These are phyloP conservation scores for Trametes elegans DNA, from an alignment of 768 basidiomycete genomes.

Conservation along the genomic window DNA sequence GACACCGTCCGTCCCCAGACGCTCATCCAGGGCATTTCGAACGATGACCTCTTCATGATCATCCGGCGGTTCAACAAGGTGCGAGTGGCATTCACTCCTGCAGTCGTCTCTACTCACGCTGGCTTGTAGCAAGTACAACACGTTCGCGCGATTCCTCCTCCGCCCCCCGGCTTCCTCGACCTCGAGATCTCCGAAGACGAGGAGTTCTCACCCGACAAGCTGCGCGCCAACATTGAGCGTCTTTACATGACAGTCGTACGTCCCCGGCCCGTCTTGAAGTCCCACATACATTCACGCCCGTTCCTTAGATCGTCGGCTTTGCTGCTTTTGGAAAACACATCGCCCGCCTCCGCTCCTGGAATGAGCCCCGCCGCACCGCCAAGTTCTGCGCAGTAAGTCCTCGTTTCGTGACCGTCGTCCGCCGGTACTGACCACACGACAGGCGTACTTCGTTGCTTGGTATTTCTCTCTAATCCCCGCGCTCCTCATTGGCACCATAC, in stretches of 20 bases:
- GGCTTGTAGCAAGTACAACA: constrained; percentile 37
- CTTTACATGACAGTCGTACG: constrained; percentile 39
- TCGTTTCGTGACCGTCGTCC: not conserved
- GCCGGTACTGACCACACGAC: not conserved
- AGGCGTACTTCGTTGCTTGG: constrained; percentile 40
- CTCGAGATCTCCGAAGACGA: constrained; percentile 38
- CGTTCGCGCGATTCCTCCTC: constrained; percentile 32
- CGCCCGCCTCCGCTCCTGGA: constrained; percentile 39
- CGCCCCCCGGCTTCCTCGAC: constrained; percentile 35
- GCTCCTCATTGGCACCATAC: constrained; percentile 30
- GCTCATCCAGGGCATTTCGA: constrained; percentile 35
- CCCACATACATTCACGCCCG: not conserved
- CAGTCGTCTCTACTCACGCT: not conserved
- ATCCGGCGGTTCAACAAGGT: constrained; percentile 43
- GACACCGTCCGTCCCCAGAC: constrained; percentile 23
- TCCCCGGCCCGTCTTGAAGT: not conserved
- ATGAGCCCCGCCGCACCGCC: constrained; percentile 35
- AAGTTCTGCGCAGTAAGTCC: constrained; percentile 29
- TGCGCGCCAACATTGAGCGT: constrained; percentile 39
- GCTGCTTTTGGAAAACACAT: constrained; percentile 36
- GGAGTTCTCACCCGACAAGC: constrained; percentile 43
- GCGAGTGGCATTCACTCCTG: not conserved
- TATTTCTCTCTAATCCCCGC: constrained; percentile 35
- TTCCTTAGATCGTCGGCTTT: constrained; percentile 30
- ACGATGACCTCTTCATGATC: constrained; percentile 39